Conservation (phyloP, 2,329 filamentous ascomycete species). For the Penicillium sumatraense region DNA sequence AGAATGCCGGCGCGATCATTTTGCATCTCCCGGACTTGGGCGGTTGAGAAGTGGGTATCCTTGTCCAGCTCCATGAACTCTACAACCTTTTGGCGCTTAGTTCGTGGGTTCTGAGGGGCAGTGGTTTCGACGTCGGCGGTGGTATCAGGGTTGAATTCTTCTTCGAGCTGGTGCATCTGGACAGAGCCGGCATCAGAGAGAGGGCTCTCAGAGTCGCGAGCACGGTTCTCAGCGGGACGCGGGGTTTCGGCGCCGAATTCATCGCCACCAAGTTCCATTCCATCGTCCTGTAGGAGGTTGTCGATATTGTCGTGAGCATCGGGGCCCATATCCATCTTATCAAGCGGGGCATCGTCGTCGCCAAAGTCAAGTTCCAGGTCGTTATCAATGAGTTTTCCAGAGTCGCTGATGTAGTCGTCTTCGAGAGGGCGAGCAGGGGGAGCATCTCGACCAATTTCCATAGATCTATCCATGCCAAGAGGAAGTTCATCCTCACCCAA, state of each 20-base stretch:
- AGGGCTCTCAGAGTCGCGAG: slow-evolving; percentile 71
- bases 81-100: slow-evolving; percentile 78
- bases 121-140: slow-evolving; percentile 53
- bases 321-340: slow-evolving; percentile 40
- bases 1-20: slow-evolving; percentile 84
- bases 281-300: slow-evolving; percentile 60
- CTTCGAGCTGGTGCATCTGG: slow-evolving; percentile 61
- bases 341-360: slow-evolving; percentile 51
- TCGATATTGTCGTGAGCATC: slow-evolving; percentile 61
- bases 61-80: slow-evolving; percentile 72
- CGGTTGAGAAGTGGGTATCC: slow-evolving; percentile 75
- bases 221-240: slow-evolving; percentile 50
- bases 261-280: slow-evolving; percentile 55
- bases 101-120: slow-evolving; percentile 68
- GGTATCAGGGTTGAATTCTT: slow-evolving; percentile 25
- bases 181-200: slow-evolving; percentile 72
- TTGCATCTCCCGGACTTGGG: slow-evolving; percentile 84
- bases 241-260: slow-evolving; percentile 63
- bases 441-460: slow-evolving; percentile 90
- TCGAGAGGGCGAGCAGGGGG: slow-evolving; percentile 67
- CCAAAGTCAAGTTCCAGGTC: slow-evolving; percentile 54
- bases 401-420: slow-evolving; percentile 59
- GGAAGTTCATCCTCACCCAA: slow-evolving; percentile 69
- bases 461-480: slow-evolving; percentile 67
- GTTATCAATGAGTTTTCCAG: slow-evolving; percentile 66